Percentiles rank a stretch among this genome's conserved stretches.
These are phyloP conservation scores for Pochonia chlamydosporia DNA, from an alignment of 2,329 filamentous ascomycete species.

Conservation along the genomic window DNA sequence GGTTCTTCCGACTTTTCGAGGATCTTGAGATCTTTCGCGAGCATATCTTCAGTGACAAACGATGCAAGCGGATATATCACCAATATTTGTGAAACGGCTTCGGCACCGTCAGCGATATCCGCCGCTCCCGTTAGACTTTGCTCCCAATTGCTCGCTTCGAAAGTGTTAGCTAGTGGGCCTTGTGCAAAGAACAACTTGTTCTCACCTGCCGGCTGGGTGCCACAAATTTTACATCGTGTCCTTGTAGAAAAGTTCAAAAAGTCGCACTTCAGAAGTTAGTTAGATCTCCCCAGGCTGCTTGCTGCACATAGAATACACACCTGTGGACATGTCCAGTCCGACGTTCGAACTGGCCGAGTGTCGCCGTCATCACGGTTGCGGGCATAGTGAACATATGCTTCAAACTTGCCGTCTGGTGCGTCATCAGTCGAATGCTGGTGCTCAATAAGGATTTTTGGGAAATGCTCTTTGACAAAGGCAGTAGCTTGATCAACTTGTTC, in stretches of 20 bases:
- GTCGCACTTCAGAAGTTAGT: conserved; percentile 28
- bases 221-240: conserved; percentile 32
- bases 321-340: conserved; percentile 30
- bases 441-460: conserved; percentile 31
- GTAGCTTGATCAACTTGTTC: conserved; percentile 32
- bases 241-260: conserved; percentile 34
- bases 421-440: conserved; percentile 31
- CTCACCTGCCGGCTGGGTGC: conserved; percentile 24
- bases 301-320: conserved; percentile 17
- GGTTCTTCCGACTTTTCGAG: conserved; percentile 57
- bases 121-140: conserved; percentile 40
- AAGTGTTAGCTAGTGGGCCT: not conserved
- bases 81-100: conserved; percentile 67
- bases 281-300: not conserved
- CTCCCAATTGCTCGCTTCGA: conserved; percentile 20
- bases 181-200: not conserved
- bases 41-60: conserved; percentile 64
- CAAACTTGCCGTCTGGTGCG: conserved; percentile 30
- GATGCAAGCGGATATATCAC: conserved; percentile 66
- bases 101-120: conserved; percentile 42
- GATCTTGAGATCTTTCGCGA: conserved; percentile 68
- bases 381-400: conserved; percentile 35
- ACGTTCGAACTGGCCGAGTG: conserved; percentile 13
- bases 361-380: conserved; percentile 31
- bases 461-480: conserved; percentile 36